These are phyloP conservation scores for Candida anutae DNA, from an alignment of 1,139 yeast genomes.

Conservation along the genomic window DNA sequence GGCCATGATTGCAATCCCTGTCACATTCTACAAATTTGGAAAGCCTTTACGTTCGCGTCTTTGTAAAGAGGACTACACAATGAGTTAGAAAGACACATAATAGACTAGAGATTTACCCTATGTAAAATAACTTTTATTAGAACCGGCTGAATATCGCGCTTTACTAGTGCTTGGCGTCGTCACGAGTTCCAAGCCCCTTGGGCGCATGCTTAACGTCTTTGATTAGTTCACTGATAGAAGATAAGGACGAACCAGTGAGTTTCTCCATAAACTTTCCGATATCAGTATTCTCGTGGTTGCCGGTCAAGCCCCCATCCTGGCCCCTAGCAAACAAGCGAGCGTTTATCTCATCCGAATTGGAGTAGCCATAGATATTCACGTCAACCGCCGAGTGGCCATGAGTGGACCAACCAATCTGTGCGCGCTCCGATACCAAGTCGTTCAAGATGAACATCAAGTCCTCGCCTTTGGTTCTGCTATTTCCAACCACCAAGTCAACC, in stretches of 20 bases:
- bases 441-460: slow-evolving; percentile 22
- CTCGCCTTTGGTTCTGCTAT: slow-evolving; percentile 6
- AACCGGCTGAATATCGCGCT: no score
- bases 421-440: slow-evolving; percentile 17
- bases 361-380: slow-evolving; percentile 20
- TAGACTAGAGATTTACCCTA: no score
- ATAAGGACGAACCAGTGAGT: slow-evolving; percentile 48
- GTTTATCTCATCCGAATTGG: slow-evolving; percentile 31
- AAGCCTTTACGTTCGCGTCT: slow-evolving; percentile 52
- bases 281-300: slow-evolving; percentile 80
- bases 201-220: slow-evolving; percentile 40
- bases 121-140: neutral
- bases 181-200: no score
- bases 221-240: slow-evolving; percentile 40
- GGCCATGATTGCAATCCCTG: slow-evolving; percentile 80
- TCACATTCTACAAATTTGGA: slow-evolving; percentile 68
- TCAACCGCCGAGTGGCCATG: slow-evolving; percentile 24
- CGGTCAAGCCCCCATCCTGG: slow-evolving; percentile 46
- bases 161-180: no score
- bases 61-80: slow-evolving; percentile 57
- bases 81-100: no score
- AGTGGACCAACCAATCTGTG: slow-evolving; percentile 23
- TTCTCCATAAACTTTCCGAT: slow-evolving; percentile 64
- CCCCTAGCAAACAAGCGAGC: slow-evolving; percentile 20
- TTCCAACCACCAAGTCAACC: slow-evolving; percentile 7